These are phyloP conservation scores for Posidonia australis DNA, from an alignment of 106 monocot species.

Conservation along the genomic window DNA sequence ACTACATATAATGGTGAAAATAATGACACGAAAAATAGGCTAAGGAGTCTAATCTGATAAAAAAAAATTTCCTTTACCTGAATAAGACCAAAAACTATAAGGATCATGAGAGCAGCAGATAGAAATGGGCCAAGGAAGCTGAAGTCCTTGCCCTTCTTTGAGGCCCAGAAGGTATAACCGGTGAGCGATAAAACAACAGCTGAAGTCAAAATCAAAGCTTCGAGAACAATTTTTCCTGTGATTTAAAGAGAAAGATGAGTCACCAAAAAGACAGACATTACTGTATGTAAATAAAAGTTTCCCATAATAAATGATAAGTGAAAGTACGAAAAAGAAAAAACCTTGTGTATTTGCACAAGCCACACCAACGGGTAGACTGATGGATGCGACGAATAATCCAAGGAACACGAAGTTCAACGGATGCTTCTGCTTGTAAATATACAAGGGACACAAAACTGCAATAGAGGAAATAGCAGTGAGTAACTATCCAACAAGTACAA, in stretches of 20 bases:
- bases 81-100: conserved; percentile 61
- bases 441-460: conserved; percentile 71
- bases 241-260: too few species aligned
- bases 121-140: conserved; percentile 81
- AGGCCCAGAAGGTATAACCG: conserved; percentile 95
- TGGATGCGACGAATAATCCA: conserved; percentile 76
- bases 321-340: too few species aligned
- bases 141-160: conserved; percentile 89
- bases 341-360: conserved; percentile 94
- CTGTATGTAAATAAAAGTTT: too few species aligned
- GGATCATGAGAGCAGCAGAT: conserved; percentile 53
- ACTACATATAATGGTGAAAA: too few species aligned
- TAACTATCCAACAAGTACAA: not conserved
- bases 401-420: conserved; percentile 82
- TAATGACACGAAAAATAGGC: too few species aligned
- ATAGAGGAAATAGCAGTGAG: not conserved
- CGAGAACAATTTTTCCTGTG: conserved; percentile 87
- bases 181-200: conserved; percentile 73
- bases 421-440: conserved; percentile 85
- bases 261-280: too few species aligned
- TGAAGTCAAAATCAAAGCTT: conserved; percentile 84
- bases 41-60: not conserved
- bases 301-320: too few species aligned
- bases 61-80: conserved; percentile 54
- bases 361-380: conserved; percentile 82